Base-by-base conservation (phyloP, 345 rosid genomes). In the Euclidium syriacum region DNA sequence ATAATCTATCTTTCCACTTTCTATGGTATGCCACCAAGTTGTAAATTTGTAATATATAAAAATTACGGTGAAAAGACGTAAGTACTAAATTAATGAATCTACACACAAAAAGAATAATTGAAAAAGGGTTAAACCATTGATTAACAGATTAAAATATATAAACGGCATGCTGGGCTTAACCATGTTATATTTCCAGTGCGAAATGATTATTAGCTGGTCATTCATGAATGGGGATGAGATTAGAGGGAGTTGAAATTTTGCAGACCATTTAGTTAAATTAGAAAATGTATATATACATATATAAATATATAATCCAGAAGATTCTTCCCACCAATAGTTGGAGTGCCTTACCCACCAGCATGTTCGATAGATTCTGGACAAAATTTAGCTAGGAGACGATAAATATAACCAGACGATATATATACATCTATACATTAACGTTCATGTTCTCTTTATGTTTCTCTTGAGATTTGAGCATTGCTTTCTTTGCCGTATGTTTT, bases 281-380 rank as follows among this genome's bases (percentile, higher is more conserved):
- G 1, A 26, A 56, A 35, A 26, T 33, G 6, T 23, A 42, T 8
- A 19, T 44, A 46, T 27, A 1, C 26, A 22, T 9, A 41, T 20
- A 39, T 5, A 18, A 38, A 5, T 24, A 25, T 23, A 56, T 18
- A 3, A 18, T 36, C 22, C 43, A 44, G 44, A 7, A 44, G 44
- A 38, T 47, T 48, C 49, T 7, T 58, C 26, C 43, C 43, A 65
- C 33, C 39, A 58, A 58, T 57, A 10, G 19, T 67, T 48, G 27
- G 72, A 49, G 43, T 58, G 64, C 65, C 72, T 49, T 59, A 32
- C 66, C 66, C 44, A 59, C 73, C 60, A 59, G 53, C 73, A 68
- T 68, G 72, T 49, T 67, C 35, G 14, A 30, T 16, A 40, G 52
- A 58, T 34, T 50, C 59, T 42, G 14, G 17, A 58, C 72, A 57